These are phyloP conservation scores for Fomitopsis pulvina DNA, from an alignment of 768 basidiomycete species.

Conservation along the genomic window DNA sequence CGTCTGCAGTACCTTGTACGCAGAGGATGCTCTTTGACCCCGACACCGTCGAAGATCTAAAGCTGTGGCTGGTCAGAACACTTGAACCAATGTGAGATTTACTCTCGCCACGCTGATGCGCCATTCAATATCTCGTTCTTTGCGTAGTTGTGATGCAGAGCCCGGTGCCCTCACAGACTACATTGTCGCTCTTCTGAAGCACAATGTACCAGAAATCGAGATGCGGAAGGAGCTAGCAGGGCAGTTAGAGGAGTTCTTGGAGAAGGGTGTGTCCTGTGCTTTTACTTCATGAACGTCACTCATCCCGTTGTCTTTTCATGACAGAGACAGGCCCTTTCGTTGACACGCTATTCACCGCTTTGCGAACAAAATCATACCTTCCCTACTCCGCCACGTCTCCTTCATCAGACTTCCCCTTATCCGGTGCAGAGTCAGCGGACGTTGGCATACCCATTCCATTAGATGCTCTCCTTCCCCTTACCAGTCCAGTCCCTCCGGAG, in stretches of 20 bases:
- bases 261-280: slow-evolving; percentile 79
- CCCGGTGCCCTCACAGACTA: slow-evolving; percentile 92
- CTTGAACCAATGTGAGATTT: slow-evolving; percentile 81
- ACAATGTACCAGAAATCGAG: slow-evolving; percentile 77
- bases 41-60: slow-evolving; percentile 58
- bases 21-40: slow-evolving; percentile 62
- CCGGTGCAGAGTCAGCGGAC: slow-evolving; percentile 36
- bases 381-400: slow-evolving; percentile 55
- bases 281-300: too few relatives aligned
- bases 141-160: slow-evolving; percentile 87
- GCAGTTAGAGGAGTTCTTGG: slow-evolving; percentile 90
- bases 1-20: neutral
- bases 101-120: slow-evolving; percentile 1
- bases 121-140: slow-evolving; percentile 9
- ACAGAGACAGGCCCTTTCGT: slow-evolving; percentile 72
- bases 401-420: slow-evolving; percentile 27
- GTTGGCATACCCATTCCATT: slow-evolving; percentile 77
- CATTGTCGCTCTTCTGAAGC: slow-evolving; percentile 87
- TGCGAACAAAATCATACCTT: slow-evolving; percentile 81
- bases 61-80: slow-evolving; percentile 82
- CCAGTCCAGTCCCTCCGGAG: slow-evolving; percentile 37
- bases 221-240: slow-evolving; percentile 70
- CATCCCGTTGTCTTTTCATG: neutral
- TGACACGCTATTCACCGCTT: slow-evolving; percentile 76
- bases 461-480: slow-evolving; percentile 50